Conservation (phyloP, 352 stramenopile genomes). For the Pythium volutum region DNA sequence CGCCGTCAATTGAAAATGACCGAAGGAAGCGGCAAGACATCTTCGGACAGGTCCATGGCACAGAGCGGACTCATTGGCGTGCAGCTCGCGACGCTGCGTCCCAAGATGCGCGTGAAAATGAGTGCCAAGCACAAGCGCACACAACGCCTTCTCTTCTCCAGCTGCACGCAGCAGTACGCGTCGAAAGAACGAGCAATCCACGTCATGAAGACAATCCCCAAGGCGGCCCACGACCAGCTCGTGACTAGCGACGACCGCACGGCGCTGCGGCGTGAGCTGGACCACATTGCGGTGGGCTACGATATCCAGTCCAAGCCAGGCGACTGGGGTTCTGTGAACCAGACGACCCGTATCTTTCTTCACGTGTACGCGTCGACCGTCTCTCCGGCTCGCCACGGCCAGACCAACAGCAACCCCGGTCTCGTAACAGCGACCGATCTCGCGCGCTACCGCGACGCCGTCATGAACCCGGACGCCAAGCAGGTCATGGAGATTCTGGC, state of each 20-base stretch:
- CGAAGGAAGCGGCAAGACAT: background rate
- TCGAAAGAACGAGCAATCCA: slow-evolving; percentile 43
- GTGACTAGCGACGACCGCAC: slow-evolving; percentile 46
- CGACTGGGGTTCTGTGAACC: slow-evolving; percentile 26
- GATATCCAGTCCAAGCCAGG: slow-evolving; percentile 40
- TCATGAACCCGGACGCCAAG: slow-evolving; percentile 49
- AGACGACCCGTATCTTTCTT: slow-evolving; percentile 47
- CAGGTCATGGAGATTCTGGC: slow-evolving; percentile 41
- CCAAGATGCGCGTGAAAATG: slow-evolving; percentile 21
- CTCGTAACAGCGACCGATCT: slow-evolving; percentile 31
- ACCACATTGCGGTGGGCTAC: slow-evolving; percentile 58
- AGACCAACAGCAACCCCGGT: slow-evolving; percentile 22
- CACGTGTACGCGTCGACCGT: slow-evolving; percentile 57
- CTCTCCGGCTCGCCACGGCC: slow-evolving; percentile 28
- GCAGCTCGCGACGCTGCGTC: slow-evolving; percentile 16
- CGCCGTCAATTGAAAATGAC: too few species aligned
- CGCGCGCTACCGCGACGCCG: slow-evolving; percentile 29
- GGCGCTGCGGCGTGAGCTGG: slow-evolving; percentile 42
- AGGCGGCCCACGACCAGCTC: slow-evolving; percentile 51
- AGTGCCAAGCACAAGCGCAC: slow-evolving; percentile 33
- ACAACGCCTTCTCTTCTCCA: slow-evolving; percentile 54
- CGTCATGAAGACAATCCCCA: slow-evolving; percentile 63
- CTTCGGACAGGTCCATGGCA: too few species aligned
- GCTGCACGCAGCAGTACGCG: slow-evolving; percentile 42
- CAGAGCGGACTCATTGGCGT: slow-evolving; percentile 17